These are phyloP conservation scores for Colletotrichum sansevieriae DNA, from an alignment of 2,329 filamentous ascomycete species.

Conservation along the genomic window DNA sequence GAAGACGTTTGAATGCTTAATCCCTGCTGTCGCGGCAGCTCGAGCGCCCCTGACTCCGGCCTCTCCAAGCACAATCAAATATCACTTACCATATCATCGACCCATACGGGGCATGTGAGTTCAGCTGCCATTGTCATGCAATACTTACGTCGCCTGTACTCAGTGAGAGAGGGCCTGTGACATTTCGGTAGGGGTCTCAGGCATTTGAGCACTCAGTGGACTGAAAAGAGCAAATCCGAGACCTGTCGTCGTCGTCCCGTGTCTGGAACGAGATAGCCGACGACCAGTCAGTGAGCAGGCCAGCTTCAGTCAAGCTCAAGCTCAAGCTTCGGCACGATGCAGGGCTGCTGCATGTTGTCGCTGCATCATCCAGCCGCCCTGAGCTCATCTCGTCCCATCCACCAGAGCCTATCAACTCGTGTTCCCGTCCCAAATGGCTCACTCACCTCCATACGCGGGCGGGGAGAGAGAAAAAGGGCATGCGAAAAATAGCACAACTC, in stretches of 20 bases:
- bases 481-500: conserved; percentile 26
- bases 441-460: background rate
- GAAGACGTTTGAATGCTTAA: conserved; percentile 1
- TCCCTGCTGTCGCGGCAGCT: conserved; percentile 12
- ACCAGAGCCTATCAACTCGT: background rate
- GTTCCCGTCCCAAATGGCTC: conserved; percentile 12
- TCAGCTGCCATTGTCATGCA: conserved; percentile 5
- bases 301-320: conserved; percentile 12
- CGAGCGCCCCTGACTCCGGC: conserved; percentile 9
- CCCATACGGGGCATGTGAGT: conserved; percentile 2
- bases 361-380: conserved; percentile 6
- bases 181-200: background rate
- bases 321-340: background rate
- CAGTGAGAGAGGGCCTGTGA: conserved; percentile 10
- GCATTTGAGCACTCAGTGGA: background rate
- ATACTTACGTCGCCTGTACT: background rate
- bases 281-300: background rate
- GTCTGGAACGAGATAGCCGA: background rate
- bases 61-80: conserved; percentile 9
- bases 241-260: conserved; percentile 27
- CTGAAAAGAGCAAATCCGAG: conserved; percentile 2
- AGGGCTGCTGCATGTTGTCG: conserved; percentile 18
- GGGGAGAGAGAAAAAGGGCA: conserved; percentile 5
- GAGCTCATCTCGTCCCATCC: conserved; percentile 13
- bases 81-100: conserved; percentile 1